Conservation (phyloP, 1,284 basidiomycete genomes). For the Bjerkandera adusta region DNA sequence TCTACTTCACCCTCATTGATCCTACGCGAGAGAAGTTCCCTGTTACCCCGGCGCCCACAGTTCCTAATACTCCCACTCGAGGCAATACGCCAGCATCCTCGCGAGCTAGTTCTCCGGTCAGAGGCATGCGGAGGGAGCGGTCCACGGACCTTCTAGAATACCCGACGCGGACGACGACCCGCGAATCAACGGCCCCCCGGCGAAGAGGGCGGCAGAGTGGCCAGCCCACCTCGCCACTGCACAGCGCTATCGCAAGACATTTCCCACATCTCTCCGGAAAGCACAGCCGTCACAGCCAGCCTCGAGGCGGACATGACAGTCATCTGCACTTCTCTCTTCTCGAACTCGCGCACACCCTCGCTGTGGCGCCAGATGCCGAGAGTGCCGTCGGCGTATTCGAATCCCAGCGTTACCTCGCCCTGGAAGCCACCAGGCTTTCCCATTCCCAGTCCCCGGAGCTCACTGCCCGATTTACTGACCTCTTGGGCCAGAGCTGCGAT, state of each 20-base stretch:
- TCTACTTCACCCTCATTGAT: slow-evolving; percentile 65
- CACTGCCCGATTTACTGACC: slow-evolving; percentile 46
- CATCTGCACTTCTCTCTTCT: slow-evolving; percentile 29
- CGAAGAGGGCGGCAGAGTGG: slow-evolving; percentile 11
- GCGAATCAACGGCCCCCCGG: slow-evolving; percentile 1
- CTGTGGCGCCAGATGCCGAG: slow-evolving; percentile 34
- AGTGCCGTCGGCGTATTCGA: slow-evolving; percentile 82
- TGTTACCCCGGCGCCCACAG: slow-evolving; percentile 45
- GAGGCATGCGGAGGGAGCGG: slow-evolving; percentile 1
- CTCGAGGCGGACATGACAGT: slow-evolving; percentile 23
- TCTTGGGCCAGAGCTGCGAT: slow-evolving; percentile 58
- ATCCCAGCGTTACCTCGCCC: slow-evolving; percentile 72
- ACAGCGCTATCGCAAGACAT: slow-evolving; percentile 22
- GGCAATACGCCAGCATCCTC: slow-evolving; percentile 11
- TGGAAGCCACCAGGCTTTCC: slow-evolving; percentile 60
- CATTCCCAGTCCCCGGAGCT: slow-evolving; percentile 46
- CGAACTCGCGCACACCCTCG: slow-evolving; percentile 24
- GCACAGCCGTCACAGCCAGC: slow-evolving; percentile 13
- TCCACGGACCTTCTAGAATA: background rate
- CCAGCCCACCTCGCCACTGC: slow-evolving; percentile 15
- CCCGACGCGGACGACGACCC: background rate
- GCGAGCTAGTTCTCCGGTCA: background rate
- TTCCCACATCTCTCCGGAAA: slow-evolving; percentile 12
- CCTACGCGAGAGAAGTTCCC: slow-evolving; percentile 57
- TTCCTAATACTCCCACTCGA: slow-evolving; percentile 40